These are phyloP conservation scores for Ganoderma resinaceum DNA, from an alignment of 1,284 basidiomycete species.

Conservation along the genomic window DNA sequence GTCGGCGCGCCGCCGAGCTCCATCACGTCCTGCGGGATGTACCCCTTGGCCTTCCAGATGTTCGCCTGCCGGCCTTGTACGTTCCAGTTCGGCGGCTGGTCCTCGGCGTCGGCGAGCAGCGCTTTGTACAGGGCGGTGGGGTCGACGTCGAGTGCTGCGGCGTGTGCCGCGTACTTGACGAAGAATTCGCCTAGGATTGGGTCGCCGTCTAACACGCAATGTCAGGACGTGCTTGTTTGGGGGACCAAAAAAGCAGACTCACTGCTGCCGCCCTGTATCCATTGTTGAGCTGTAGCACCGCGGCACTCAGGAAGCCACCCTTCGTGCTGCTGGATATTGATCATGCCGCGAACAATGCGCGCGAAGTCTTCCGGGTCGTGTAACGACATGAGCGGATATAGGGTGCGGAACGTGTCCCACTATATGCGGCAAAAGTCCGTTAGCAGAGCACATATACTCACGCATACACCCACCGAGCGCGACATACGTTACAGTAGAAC, in stretches of 20 bases:
- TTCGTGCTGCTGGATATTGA: conserved; percentile 73
- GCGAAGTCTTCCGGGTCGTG: conserved; percentile 66
- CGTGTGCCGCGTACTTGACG: conserved; percentile 65
- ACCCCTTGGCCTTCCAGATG: conserved; percentile 58
- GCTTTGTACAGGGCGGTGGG: conserved; percentile 56
- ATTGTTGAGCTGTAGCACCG: conserved; percentile 55
- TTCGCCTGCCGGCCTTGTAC: conserved; percentile 65
- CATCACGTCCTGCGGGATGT: conserved; percentile 60
- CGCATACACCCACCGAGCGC: not conserved
- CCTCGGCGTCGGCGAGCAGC: conserved; percentile 63
- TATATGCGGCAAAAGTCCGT: conserved; percentile 30
- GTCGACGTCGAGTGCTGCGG: conserved; percentile 53
- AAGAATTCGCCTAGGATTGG: conserved; percentile 71
- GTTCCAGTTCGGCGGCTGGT: conserved; percentile 66
- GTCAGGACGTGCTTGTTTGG: not conserved
- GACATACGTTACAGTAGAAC: conserved; percentile 48
- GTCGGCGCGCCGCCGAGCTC: conserved; percentile 62
- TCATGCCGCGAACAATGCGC: conserved; percentile 64
- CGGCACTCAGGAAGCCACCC: conserved; percentile 73
- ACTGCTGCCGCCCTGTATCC: conserved; percentile 72
- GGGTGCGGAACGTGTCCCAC: conserved; percentile 72
- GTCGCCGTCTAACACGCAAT: conserved; percentile 57
- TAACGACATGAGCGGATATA: conserved; percentile 66
- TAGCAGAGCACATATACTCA: not conserved
- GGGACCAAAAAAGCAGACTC: conserved; percentile 33